Evolutionary conservation across 306 rosid genomes (phyloP), one percentile per base, ranked within the genome.

Genomic region (Quercus gilva): DNA sequence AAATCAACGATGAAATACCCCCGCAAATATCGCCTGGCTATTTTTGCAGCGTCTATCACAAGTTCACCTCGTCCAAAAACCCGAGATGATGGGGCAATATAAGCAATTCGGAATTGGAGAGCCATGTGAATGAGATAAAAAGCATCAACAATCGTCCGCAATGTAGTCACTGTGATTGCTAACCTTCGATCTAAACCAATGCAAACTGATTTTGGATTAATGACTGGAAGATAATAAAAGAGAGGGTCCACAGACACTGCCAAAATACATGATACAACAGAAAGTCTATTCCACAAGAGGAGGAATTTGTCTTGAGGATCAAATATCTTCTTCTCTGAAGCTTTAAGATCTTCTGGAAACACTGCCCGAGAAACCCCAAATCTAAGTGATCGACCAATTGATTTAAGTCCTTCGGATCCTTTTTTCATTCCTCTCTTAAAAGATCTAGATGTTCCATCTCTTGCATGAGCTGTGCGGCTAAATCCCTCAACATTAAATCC

Each of bases 51-150:
- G 82, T 89, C 97, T 84, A 95, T 92, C 87, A 95, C 98, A 86
- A 95, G 97, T 89, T 95, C 99, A 82, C 99, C 99, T 78, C 98
- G 87, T 82, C 98, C 99, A 84, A 95, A 95, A 80, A 95, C 99
- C 88, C 97, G 94, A 81, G 99, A 95, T 68, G 99, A 95, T 74
- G 99, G 99, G 81, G 99, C 99, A 79, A 95, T 92, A 83, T 92
- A 92, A 55, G 97, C 98, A 37, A 97, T 95, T 74, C 98, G 97
- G 72, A 95, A 95, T 79, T 91, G 99, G 83, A 95, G 94, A 75
- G 96, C 99, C 96, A 95, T 95, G 91, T 88, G 96, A 79, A 91
- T 65, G 74, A 95, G 96, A 86, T 90, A 92, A 87, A 95, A 95
- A 73, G 85, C 89, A 85, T 95, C 99, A 45, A 95, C 78, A 70